Evolutionary conservation across 2,329 filamentous ascomycete genomes (phyloP).

Genomic region (Colletotrichum trifolii): DNA sequence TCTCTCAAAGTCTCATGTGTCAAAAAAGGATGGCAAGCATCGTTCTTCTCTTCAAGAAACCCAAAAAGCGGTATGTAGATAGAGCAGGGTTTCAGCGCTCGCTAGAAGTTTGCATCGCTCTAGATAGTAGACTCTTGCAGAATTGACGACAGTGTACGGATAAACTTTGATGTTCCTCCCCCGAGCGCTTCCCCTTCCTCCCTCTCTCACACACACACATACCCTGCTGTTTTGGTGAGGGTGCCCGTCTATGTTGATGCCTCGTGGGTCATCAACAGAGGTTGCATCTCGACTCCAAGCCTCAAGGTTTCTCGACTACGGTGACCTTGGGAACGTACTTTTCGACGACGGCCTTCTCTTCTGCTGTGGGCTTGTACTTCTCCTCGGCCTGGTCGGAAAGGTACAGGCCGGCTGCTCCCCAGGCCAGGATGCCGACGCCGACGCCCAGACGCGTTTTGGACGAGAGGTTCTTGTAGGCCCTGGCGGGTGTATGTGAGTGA

Average conservation of each 20-base stretch:
- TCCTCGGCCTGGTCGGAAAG: slow-evolving; percentile 79
- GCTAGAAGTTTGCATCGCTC: slow-evolving; percentile 9
- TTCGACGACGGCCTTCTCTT: slow-evolving; percentile 76
- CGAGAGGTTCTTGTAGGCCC: slow-evolving; percentile 77
- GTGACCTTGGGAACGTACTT: slow-evolving; percentile 71
- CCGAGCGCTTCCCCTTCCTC: background rate
- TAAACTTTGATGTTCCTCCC: background rate
- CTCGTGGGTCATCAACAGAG: no score
- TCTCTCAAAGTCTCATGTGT: slow-evolving; percentile 36
- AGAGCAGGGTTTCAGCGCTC: background rate
- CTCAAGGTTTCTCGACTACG: slow-evolving; percentile 60
- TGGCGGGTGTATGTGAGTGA: slow-evolving; percentile 44
- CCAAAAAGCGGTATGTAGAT: slow-evolving; percentile 16
- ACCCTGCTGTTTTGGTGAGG: no score
- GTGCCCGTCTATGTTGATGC: no score
- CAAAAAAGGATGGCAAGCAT: slow-evolving; percentile 34
- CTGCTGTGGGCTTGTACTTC: slow-evolving; percentile 75
- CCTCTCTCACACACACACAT: no score
- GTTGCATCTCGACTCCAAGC: no score
- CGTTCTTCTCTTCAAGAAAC: slow-evolving; percentile 20
- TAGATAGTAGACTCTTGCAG: slow-evolving; percentile 30
- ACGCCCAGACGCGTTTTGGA: slow-evolving; percentile 77
- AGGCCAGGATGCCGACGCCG: slow-evolving; percentile 80
- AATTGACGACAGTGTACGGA: slow-evolving; percentile 21
- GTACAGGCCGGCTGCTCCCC: slow-evolving; percentile 80